phyloP scores from a whole-genome alignment of 768 basidiomycete species.

The Mycena haematopus region DNA sequence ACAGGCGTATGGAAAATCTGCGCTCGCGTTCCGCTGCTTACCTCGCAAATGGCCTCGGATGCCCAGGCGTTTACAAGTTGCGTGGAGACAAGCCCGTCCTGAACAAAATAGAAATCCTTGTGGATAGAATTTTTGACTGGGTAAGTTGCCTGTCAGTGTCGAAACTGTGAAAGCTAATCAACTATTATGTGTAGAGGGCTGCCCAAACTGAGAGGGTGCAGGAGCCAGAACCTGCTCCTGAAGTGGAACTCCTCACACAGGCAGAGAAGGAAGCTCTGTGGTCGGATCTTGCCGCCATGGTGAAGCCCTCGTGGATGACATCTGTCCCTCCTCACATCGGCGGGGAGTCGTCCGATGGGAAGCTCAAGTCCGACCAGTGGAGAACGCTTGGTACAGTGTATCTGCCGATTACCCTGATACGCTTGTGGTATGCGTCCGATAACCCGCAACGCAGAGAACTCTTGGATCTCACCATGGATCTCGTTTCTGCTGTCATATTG shows the following conservation, averaged over 20 bases:
- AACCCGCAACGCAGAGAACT: constrained; percentile 21
- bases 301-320: constrained; percentile 21
- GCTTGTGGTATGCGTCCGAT: constrained; percentile 34
- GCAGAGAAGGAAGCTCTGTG: constrained; percentile 4
- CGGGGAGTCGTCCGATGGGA: constrained; percentile 29
- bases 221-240: neutral
- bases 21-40: neutral
- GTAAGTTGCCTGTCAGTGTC: neutral
- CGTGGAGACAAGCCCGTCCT: neutral
- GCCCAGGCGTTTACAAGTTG: neutral
- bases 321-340: constrained; percentile 13
- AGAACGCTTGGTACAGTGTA: constrained; percentile 33
- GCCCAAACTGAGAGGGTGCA: neutral
- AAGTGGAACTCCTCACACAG: neutral
- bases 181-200: neutral
- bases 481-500: constrained; percentile 37
- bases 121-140: neutral
- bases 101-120: neutral
- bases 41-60: neutral
- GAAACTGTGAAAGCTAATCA: neutral
- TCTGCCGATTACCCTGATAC: constrained; percentile 36
- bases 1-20: neutral
- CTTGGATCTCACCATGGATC: constrained; percentile 37
- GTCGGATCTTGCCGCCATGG: constrained; percentile 4
- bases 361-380: constrained; percentile 44